phyloP scores from a whole-genome alignment of 139 green algal species.

The Chlorella sorokiniana region DNA sequence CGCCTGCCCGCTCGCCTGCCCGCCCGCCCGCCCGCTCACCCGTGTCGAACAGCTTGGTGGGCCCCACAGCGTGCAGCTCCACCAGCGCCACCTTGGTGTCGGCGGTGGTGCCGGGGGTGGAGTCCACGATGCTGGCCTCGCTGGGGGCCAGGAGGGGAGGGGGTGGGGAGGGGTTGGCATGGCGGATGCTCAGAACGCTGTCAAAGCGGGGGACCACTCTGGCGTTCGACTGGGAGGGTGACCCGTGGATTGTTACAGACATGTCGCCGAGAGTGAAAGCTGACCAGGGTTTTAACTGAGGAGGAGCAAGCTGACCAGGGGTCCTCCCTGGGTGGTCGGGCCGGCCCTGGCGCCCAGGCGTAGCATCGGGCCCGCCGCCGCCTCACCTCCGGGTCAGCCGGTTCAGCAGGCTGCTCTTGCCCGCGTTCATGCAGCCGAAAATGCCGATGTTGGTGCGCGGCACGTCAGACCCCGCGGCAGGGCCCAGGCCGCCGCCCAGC shows the following conservation, averaged over 20 bases:
- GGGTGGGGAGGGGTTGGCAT: neutral
- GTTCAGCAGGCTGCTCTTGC: slow-evolving; percentile 75
- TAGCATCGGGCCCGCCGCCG: too few species aligned
- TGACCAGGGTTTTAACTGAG: too few species aligned
- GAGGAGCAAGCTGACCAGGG: too few species aligned
- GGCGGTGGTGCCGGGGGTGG: slow-evolving; percentile 66
- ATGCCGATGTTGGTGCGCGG: slow-evolving; percentile 70
- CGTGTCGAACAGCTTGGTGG: slow-evolving; percentile 72
- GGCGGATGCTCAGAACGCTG: too few species aligned
- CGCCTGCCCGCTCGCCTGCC: too few species aligned
- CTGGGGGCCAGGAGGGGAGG: slow-evolving; percentile 30
- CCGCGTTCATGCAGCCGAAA: slow-evolving; percentile 75
- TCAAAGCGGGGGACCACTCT: too few species aligned
- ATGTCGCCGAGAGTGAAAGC: too few species aligned
- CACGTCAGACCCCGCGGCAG: slow-evolving; percentile 51
- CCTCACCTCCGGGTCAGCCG: slow-evolving; percentile 51
- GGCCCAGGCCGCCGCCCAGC: slow-evolving; percentile 9
- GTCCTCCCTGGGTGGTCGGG: too few species aligned
- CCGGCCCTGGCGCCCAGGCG: too few species aligned
- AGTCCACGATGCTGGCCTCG: slow-evolving; percentile 70
- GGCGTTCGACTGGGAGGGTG: too few species aligned
- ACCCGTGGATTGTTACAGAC: too few species aligned
- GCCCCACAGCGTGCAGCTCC: slow-evolving; percentile 70
- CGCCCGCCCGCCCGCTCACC: too few species aligned
- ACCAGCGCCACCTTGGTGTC: slow-evolving; percentile 62